Evolutionary conservation across 2,329 filamentous ascomycete genomes (phyloP).

Genomic region (Boeremia lycopersici): DNA sequence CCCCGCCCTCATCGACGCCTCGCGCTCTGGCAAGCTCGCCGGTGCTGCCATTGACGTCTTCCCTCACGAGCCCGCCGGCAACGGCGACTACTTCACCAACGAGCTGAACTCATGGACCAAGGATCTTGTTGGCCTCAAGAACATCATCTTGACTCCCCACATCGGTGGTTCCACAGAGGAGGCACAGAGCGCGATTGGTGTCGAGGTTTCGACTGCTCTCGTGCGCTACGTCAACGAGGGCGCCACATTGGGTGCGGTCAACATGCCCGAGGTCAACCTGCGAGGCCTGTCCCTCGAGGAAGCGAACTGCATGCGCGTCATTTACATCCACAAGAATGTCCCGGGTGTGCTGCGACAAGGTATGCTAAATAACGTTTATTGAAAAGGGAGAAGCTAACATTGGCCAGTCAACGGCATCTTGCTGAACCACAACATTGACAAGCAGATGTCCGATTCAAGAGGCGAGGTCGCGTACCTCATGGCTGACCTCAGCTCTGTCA

Average conservation of each 20-base stretch:
- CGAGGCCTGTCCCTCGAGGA: constrained; percentile 90
- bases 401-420: constrained; percentile 86
- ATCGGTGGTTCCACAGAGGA: constrained; percentile 98
- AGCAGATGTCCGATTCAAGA: constrained; percentile 95
- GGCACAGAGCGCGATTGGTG: constrained; percentile 92
- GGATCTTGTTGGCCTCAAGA: constrained; percentile 83
- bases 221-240: constrained; percentile 97
- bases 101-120: constrained; percentile 82
- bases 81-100: constrained; percentile 92
- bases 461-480: constrained; percentile 96
- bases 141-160: constrained; percentile 93
- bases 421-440: constrained; percentile 95
- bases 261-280: constrained; percentile 92
- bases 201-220: constrained; percentile 87
- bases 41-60: constrained; percentile 97
- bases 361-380: constrained; percentile 41
- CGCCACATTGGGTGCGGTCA: constrained; percentile 87
- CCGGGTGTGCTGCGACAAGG: constrained; percentile 90
- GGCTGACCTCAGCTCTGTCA: constrained; percentile 93
- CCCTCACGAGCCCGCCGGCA: constrained; percentile 89
- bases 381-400: constrained; percentile 14
- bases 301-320: constrained; percentile 85
- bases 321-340: constrained; percentile 96
- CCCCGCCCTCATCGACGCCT: constrained; percentile 84
- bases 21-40: constrained; percentile 83